Percentiles rank a stretch among this genome's conserved stretches.
phyloP scores from a whole-genome alignment of 139 green algal genomes.

The Chlorella sp. region DNA sequence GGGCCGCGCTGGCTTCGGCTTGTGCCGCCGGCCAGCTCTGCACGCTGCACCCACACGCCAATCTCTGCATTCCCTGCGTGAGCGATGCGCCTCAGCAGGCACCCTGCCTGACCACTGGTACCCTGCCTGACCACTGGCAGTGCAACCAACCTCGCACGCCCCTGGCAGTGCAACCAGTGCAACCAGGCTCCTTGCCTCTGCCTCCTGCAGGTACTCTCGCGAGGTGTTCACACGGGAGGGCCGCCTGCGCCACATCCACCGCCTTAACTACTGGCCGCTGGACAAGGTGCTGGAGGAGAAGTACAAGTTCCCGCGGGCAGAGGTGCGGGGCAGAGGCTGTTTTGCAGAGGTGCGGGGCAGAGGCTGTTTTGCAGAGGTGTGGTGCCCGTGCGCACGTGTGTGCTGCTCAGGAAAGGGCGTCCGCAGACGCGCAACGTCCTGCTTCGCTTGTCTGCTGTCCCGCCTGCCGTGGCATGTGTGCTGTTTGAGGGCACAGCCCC shows the following conservation, averaged over 20 bases:
- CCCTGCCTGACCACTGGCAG: too few species aligned
- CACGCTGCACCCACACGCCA: too few species aligned
- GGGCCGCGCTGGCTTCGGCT: too few species aligned
- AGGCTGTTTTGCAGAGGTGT: not conserved
- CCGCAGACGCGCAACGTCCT: too few species aligned
- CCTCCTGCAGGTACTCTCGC: slow-evolving; percentile 63
- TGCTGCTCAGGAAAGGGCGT: not conserved
- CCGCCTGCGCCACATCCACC: slow-evolving; percentile 93
- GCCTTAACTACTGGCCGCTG: slow-evolving; percentile 93
- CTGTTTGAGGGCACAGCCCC: not conserved
- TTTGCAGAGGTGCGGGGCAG: not conserved
- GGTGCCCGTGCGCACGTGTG: not conserved
- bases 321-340: slow-evolving; percentile 64
- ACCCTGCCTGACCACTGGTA: too few species aligned
- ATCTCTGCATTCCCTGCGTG: too few species aligned
- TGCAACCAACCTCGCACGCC: too few species aligned
- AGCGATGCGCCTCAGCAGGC: too few species aligned
- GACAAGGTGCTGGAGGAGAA: slow-evolving; percentile 94
- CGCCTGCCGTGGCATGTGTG: not conserved
- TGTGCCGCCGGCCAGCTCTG: too few species aligned
- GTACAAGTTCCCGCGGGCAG: slow-evolving; percentile 85
- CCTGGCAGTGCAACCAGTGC: too few species aligned
- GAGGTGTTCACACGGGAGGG: slow-evolving; percentile 95
- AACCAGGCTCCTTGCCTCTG: too few species aligned
- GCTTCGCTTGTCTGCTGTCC: not conserved